These are phyloP conservation scores for Pichia paraexigua DNA, from an alignment of 805 yeast species.

Conservation along the genomic window DNA sequence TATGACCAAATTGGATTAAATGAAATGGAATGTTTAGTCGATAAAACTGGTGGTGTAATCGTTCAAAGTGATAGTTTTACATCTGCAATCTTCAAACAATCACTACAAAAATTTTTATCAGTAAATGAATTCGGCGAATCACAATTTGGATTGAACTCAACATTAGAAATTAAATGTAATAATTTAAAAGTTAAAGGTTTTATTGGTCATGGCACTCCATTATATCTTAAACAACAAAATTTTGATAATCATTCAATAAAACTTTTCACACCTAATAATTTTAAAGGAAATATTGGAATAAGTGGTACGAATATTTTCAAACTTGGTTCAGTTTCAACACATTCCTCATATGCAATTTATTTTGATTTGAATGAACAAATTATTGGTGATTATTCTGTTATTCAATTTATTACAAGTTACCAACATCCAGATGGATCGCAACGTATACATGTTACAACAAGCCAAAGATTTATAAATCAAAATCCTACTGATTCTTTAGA, in stretches of 20 bases:
- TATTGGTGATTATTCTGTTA: constrained; percentile 19
- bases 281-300: constrained; percentile 35
- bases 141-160: constrained; percentile 50
- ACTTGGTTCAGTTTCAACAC: constrained; percentile 45
- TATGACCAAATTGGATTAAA: constrained; percentile 62
- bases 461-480: constrained; percentile 36
- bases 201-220: constrained; percentile 53
- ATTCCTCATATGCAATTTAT: constrained; percentile 50
- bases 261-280: constrained; percentile 1
- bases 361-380: constrained; percentile 37
- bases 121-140: constrained; percentile 28
- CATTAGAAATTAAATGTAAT: constrained; percentile 48
- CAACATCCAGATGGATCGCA: constrained; percentile 53
- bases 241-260: background rate
- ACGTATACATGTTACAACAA: constrained; percentile 55
- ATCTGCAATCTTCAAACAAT: constrained; percentile 62
- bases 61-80: constrained; percentile 59
- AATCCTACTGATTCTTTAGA: constrained; percentile 23
- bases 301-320: constrained; percentile 55
- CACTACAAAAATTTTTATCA: constrained; percentile 45
- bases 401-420: constrained; percentile 52
- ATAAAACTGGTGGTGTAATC: constrained; percentile 54
- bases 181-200: constrained; percentile 51
- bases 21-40: constrained; percentile 55
- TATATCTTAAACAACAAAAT: constrained; percentile 15